phyloP scores from a whole-genome alignment of 495 filamentous ascomycete species.

The Penicillium odoratum region DNA sequence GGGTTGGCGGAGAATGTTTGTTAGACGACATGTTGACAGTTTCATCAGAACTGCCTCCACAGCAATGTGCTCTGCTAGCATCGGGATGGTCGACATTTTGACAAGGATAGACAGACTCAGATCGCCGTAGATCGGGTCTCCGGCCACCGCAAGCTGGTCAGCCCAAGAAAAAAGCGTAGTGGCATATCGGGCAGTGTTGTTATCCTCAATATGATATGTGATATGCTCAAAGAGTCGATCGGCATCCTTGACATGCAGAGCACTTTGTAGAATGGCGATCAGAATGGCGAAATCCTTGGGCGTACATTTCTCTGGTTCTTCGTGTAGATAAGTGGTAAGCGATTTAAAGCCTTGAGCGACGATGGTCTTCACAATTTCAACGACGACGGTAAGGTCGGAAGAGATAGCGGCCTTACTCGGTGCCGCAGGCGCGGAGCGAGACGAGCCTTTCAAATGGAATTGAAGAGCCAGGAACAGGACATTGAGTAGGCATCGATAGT shows the following conservation, averaged over 20 bases:
- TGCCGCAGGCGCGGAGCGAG: slow-evolving; percentile 30
- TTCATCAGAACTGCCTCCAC: slow-evolving; percentile 77
- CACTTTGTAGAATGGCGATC: slow-evolving; percentile 83
- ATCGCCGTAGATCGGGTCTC: slow-evolving; percentile 94
- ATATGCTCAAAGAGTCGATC: slow-evolving; percentile 57
- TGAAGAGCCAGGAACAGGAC: slow-evolving; percentile 81
- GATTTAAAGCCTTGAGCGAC: slow-evolving; percentile 82
- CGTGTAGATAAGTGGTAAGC: slow-evolving; percentile 72
- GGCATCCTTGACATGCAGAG: slow-evolving; percentile 61
- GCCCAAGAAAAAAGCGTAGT: slow-evolving; percentile 93
- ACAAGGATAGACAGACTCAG: slow-evolving; percentile 83
- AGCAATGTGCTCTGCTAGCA: slow-evolving; percentile 84
- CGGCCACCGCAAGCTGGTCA: slow-evolving; percentile 66
- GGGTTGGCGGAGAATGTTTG: slow-evolving; percentile 64
- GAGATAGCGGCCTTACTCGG: slow-evolving; percentile 41
- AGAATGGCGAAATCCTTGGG: slow-evolving; percentile 80
- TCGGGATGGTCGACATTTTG: slow-evolving; percentile 77
- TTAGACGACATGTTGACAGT: slow-evolving; percentile 73
- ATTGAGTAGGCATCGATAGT: slow-evolving; percentile 80
- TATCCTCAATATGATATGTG: slow-evolving; percentile 62
- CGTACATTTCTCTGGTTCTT: slow-evolving; percentile 50
- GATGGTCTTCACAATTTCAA: slow-evolving; percentile 72
- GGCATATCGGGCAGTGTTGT: slow-evolving; percentile 71
- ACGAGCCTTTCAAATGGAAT: slow-evolving; percentile 47
- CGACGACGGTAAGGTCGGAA: slow-evolving; percentile 51